A percentile compares a stretch with the other conserved stretches of the same genome.
phyloP scores from a whole-genome alignment of 805 yeast genomes.

The Torulaspora microellipsoides region DNA sequence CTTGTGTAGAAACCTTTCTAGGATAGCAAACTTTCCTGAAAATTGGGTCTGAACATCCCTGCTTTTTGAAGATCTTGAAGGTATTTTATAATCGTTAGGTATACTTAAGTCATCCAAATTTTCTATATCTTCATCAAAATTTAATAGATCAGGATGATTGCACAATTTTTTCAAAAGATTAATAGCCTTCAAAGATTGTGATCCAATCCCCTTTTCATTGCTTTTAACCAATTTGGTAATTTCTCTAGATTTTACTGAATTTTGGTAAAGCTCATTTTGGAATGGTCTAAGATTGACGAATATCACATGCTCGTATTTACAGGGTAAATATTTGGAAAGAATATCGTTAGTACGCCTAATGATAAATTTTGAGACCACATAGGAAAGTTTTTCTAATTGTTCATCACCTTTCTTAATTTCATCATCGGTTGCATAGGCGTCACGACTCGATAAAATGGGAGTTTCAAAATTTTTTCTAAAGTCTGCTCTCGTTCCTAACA shows the following conservation, averaged over 20 bases:
- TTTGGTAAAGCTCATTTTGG: conserved; percentile 66
- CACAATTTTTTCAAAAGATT: conserved; percentile 85
- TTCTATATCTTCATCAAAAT: conserved; percentile 59
- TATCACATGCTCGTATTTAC: conserved; percentile 95
- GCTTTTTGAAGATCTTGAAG: conserved; percentile 24
- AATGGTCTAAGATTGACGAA: conserved; percentile 79
- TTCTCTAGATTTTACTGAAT: conserved; percentile 75
- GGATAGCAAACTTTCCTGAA: conserved; percentile 81
- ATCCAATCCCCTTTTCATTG: conserved; percentile 14
- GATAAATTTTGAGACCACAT: conserved; percentile 79
- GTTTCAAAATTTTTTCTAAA: conserved; percentile 82
- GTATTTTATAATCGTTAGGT: conserved; percentile 63
- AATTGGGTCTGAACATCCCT: conserved; percentile 70
- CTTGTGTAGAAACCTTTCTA: conserved; percentile 77
- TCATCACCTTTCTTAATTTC: conserved; percentile 66
- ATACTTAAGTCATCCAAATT: conserved; percentile 57
- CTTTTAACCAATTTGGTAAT: conserved; percentile 49
- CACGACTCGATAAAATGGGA: conserved; percentile 79
- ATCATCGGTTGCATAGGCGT: conserved; percentile 78
- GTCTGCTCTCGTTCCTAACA: conserved; percentile 76
- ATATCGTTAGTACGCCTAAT: conserved; percentile 95
- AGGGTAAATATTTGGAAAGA: conserved; percentile 87
- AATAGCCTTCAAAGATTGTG: conserved; percentile 83
- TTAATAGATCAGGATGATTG: conserved; percentile 85
- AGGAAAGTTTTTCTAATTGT: conserved; percentile 66